phyloP scores from a whole-genome alignment of 306 rosid species.

The Ormosia emarginata region DNA sequence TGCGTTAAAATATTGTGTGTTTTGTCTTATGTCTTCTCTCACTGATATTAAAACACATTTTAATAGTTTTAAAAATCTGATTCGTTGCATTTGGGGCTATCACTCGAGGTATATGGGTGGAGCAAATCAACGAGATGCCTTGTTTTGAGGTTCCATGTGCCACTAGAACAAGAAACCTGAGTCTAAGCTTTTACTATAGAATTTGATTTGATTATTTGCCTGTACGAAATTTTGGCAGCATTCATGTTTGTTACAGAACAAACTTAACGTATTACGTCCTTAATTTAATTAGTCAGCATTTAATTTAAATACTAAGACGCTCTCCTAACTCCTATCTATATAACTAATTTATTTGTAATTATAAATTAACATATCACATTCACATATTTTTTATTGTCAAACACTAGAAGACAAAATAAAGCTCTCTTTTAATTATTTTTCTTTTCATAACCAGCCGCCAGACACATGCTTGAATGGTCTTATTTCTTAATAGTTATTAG shows the following conservation, averaged over 20 bases:
- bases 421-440: constrained; percentile 14
- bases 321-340: constrained; percentile 8
- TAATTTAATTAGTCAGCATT: constrained; percentile 3
- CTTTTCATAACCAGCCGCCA: constrained; percentile 33
- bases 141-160: constrained; percentile 18
- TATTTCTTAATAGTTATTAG: constrained; percentile 11
- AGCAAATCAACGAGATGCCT: constrained; percentile 18
- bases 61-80: background rate
- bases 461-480: constrained; percentile 30
- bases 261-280: constrained; percentile 15
- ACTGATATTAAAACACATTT: background rate
- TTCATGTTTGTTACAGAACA: constrained; percentile 20
- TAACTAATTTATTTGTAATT: background rate
- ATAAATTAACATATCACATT: background rate
- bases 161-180: constrained; percentile 17
- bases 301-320: constrained; percentile 4
- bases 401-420: constrained; percentile 33
- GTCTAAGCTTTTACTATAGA: constrained; percentile 3
- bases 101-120: background rate
- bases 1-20: background rate
- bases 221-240: constrained; percentile 9
- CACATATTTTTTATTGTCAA: constrained; percentile 18
- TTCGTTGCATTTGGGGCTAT: constrained; percentile 8
- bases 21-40: background rate
- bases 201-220: constrained; percentile 11